Evolutionary conservation across 805 yeast genomes (phyloP).

Genomic region (Ogataea chonburiensis): DNA sequence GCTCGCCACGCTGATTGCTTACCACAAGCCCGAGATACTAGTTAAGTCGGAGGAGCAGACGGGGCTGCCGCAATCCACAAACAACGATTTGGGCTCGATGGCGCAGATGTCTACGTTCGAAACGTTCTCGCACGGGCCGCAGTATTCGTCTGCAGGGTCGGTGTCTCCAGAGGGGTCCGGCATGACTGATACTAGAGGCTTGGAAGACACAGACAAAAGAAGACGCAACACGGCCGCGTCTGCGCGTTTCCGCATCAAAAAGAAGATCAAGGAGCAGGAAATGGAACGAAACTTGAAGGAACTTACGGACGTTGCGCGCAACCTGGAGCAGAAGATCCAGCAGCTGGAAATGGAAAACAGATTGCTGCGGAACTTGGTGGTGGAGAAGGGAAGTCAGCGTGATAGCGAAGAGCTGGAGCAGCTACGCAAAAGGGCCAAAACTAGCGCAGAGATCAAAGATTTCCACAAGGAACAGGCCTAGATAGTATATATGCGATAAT

Average conservation of each 20-base stretch:
- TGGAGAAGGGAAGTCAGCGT: conserved; percentile 67
- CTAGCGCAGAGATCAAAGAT: conserved; percentile 25
- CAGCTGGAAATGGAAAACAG: conserved; percentile 93
- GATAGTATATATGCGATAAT: background rate
- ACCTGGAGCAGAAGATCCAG: conserved; percentile 70
- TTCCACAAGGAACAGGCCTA: background rate
- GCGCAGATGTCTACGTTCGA: conserved; percentile 5
- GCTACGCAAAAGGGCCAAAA: conserved; percentile 47
- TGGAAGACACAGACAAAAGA: conserved; percentile 63
- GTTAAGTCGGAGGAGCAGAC: background rate
- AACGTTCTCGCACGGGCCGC: conserved; percentile 1
- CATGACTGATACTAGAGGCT: conserved; percentile 7
- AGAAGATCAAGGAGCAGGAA: conserved; percentile 88
- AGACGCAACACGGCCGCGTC: conserved; percentile 91
- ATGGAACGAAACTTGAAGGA: conserved; percentile 77
- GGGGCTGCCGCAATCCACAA: background rate
- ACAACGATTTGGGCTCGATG: background rate
- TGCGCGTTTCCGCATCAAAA: conserved; percentile 89
- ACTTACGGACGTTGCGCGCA: conserved; percentile 62
- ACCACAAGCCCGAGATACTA: conserved; percentile 41
- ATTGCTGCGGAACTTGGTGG: conserved; percentile 76
- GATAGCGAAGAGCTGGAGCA: conserved; percentile 53
- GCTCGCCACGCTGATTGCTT: conserved; percentile 69
- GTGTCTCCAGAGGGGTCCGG: conserved; percentile 14
- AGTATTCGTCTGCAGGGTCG: conserved; percentile 6